Base-by-base conservation (phyloP, 225 moss, liverwort and hornwort genomes). In the Marchantia polymorpha region DNA sequence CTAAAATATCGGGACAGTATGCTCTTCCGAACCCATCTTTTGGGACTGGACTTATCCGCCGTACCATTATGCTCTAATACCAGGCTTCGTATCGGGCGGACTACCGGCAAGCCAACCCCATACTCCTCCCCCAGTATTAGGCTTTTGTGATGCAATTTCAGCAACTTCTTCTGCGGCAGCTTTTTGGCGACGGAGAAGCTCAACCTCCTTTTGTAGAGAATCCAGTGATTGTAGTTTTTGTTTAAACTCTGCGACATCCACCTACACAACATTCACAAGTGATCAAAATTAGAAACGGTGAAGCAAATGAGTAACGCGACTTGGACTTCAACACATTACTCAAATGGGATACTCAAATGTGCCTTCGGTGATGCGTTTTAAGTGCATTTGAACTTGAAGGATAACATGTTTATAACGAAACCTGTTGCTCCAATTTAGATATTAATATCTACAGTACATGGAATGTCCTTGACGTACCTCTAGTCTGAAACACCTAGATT, bases 201-300 rank as follows among this genome's bases (percentile, higher is more conserved):
- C 91, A 48, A 94, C 77, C 82, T 96, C 96, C 81, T 90, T 92
- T 65, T 94, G 90, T 54, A 96, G 73, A 25, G 83, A 65, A 76
- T 91, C 92, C 89, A 92, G 87, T 59, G 85, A 81, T 70, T 87
- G 89, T 68, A 94, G 79, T 78, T 94, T 94, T 83, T 90, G 94
- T 80, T 90, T 86, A 73, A 96, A 85, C 73, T 96, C 96, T 77
- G 92, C 89, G 85, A 96, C 85, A 84, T 96, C 94, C 63, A 96
- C 86, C 88, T 88, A 79, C 50, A 61, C 55, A 74, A 12, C 58
- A 74, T 10, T 52, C 7, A 39, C 39, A 39, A 39, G 39, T 39
- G 39, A 2, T 39, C 39, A 39, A 39, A 39, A 39, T 39, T n/a
- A n/a, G n/a, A n/a, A n/a, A n/a, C n/a, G n/a, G n/a, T n/a, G n/a